Conservation (phyloP, 495 filamentous ascomycete species). For the Xylaria intraflava region DNA sequence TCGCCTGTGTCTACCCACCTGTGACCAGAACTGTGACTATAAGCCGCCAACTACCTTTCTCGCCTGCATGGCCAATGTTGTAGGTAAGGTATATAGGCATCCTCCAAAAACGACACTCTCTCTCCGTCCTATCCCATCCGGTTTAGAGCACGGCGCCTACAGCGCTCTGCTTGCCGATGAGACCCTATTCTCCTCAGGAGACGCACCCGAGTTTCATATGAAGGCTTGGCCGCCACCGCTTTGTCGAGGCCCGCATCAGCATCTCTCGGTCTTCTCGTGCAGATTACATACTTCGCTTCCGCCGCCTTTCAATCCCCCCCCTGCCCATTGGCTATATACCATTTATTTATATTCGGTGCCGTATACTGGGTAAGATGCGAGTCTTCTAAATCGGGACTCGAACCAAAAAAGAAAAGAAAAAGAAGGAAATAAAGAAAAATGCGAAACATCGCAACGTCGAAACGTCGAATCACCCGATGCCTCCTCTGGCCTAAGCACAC, state of each 20-base stretch:
- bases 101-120: no score
- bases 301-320: background rate
- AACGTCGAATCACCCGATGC: conserved; percentile 12
- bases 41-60: no score
- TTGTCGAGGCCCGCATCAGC: conserved; percentile 15
- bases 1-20: no score
- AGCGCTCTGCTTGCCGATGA: conserved; percentile 14
- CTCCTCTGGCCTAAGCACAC: conserved; percentile 3
- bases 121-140: conserved; percentile 5
- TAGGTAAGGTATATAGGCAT: background rate
- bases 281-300: conserved; percentile 6
- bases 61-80: background rate
- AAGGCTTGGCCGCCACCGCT: conserved; percentile 10
- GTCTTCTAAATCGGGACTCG: conserved; percentile 15
- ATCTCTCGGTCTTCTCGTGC: conserved; percentile 10
- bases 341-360: conserved; percentile 2
- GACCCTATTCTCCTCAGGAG: conserved; percentile 18
- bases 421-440: background rate
- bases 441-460: background rate
- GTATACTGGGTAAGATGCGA: conserved; percentile 11
- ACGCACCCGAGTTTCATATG: conserved; percentile 27
- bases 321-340: conserved; percentile 1
- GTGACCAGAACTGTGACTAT: no score
- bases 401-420: background rate
- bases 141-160: background rate